Conservation (phyloP, 257 asterid species). For the Buddleja alternifolia region DNA sequence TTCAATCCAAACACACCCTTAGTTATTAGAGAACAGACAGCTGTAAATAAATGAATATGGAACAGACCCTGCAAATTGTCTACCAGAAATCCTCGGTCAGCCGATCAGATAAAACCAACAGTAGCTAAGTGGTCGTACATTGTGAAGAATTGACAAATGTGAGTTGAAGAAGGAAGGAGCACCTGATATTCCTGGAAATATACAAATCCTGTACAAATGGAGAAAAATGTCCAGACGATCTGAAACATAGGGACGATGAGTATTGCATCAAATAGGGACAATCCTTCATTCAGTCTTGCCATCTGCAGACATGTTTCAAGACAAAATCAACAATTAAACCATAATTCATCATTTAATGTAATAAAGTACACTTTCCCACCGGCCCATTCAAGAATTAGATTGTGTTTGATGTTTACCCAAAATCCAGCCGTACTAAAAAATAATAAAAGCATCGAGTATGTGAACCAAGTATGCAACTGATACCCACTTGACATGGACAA, state of each 20-base stretch:
- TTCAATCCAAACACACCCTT: no score
- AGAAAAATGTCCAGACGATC: slow-evolving; percentile 96
- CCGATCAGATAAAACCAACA: slow-evolving; percentile 14
- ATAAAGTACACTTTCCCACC: not conserved
- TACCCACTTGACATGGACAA: slow-evolving; percentile 80
- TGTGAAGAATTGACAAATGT: slow-evolving; percentile 1
- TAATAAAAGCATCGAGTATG: slow-evolving; percentile 80
- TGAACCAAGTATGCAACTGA: slow-evolving; percentile 95
- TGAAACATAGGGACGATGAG: slow-evolving; percentile 99
- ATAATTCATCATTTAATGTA: slow-evolving; percentile 13
- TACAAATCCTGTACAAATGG: slow-evolving; percentile 97
- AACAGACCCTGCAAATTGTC: slow-evolving; percentile 7
- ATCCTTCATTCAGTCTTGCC: slow-evolving; percentile 94
- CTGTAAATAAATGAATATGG: not conserved
- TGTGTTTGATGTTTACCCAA: slow-evolving; percentile 64
- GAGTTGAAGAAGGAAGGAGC: slow-evolving; percentile 28
- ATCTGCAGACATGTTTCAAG: slow-evolving; percentile 56
- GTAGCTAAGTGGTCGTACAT: not conserved
- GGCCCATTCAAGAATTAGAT: slow-evolving; percentile 22
- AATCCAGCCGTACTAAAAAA: slow-evolving; percentile 97
- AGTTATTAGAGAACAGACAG: not conserved
- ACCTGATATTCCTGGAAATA: slow-evolving; percentile 99
- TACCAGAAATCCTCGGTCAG: not conserved
- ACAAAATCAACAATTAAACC: slow-evolving; percentile 28
- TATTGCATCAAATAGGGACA: slow-evolving; percentile 90